These are phyloP conservation scores for Candida insectalens DNA, from an alignment of 805 yeast genomes.

Conservation along the genomic window DNA sequence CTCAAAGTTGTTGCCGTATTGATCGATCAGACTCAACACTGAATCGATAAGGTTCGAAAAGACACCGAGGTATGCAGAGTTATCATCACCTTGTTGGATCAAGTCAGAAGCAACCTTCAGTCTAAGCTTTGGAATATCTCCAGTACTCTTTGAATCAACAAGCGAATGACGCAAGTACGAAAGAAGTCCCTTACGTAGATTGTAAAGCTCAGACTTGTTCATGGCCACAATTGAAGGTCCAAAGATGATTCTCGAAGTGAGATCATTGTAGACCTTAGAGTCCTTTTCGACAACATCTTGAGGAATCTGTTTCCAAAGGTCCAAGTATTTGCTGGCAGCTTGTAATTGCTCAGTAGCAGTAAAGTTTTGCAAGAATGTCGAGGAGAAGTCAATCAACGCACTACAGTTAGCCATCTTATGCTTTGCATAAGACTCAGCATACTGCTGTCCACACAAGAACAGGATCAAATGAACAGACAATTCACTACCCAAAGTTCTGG, in stretches of 20 bases:
- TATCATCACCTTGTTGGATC: slow-evolving; percentile 17
- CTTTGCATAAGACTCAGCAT: slow-evolving; percentile 40
- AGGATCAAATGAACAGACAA: slow-evolving; percentile 62
- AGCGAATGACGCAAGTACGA: slow-evolving; percentile 47
- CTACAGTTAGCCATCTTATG: slow-evolving; percentile 59
- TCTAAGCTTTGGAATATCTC: slow-evolving; percentile 35
- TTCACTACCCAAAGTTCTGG: slow-evolving; percentile 62
- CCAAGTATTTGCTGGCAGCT: slow-evolving; percentile 41
- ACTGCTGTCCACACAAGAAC: slow-evolving; percentile 76
- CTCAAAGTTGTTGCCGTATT: slow-evolving; percentile 15
- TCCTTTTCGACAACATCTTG: slow-evolving; percentile 28
- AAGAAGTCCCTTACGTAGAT: slow-evolving; percentile 41
- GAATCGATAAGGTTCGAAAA: slow-evolving; percentile 23
- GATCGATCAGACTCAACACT: slow-evolving; percentile 31
- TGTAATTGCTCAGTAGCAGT: slow-evolving; percentile 55
- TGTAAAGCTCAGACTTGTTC: slow-evolving; percentile 35
- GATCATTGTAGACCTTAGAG: slow-evolving; percentile 24
- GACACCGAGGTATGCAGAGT: slow-evolving; percentile 11
- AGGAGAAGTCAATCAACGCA: slow-evolving; percentile 60
- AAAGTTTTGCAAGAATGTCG: slow-evolving; percentile 61
- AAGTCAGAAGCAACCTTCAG: slow-evolving; percentile 26
- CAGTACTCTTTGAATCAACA: slow-evolving; percentile 27
- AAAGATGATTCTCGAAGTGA: slow-evolving; percentile 49
- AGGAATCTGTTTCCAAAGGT: slow-evolving; percentile 43
- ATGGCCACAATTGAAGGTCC: slow-evolving; percentile 49